phyloP scores from a whole-genome alignment of 768 basidiomycete genomes.

The Suillus cothurnatus region DNA sequence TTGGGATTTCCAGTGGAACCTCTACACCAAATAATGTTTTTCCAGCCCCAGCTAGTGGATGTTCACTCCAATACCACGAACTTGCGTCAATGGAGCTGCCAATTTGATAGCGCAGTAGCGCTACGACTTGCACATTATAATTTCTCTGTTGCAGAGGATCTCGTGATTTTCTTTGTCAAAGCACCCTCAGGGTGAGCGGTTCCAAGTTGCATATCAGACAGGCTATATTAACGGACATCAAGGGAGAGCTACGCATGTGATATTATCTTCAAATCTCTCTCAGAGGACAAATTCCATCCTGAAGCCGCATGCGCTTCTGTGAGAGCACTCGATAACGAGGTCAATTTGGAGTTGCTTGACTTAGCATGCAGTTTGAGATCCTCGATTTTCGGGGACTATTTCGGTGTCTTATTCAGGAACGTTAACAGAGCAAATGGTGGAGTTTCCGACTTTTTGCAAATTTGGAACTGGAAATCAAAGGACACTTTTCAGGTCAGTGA shows the following conservation, averaged over 20 bases:
- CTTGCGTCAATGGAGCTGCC: background rate
- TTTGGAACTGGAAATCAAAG: conserved; percentile 1
- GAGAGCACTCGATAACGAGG: background rate
- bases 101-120: background rate
- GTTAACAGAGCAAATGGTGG: background rate
- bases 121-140: no score
- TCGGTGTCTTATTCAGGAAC: background rate
- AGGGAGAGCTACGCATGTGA: background rate
- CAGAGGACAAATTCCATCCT: conserved; percentile 10
- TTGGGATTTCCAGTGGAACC: background rate
- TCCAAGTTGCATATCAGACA: background rate
- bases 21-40: background rate
- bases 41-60: background rate
- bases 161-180: background rate
- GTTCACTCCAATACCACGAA: background rate
- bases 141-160: background rate
- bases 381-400: background rate
- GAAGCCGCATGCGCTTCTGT: conserved; percentile 14
- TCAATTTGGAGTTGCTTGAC: background rate
- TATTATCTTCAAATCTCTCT: background rate
- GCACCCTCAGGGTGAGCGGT: background rate
- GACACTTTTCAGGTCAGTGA: background rate
- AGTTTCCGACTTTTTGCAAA: background rate
- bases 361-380: background rate
- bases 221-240: background rate